Percentiles rank a stretch among this genome's conserved stretches.
phyloP scores from a whole-genome alignment of 2,329 filamentous ascomycete species.

The Colletotrichum siamense region DNA sequence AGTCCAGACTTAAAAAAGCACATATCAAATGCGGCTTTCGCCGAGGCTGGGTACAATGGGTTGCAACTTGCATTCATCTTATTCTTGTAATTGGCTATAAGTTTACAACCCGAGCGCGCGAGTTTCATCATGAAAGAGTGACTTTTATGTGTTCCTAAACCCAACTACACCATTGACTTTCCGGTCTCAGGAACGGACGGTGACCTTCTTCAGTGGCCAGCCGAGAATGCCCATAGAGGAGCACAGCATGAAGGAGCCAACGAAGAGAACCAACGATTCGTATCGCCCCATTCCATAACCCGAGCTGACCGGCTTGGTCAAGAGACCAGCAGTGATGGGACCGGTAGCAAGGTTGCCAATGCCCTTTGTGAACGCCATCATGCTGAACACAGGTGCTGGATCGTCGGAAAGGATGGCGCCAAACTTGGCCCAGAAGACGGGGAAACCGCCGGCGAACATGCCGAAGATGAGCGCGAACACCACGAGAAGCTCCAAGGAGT shows the following conservation, averaged over 20 bases:
- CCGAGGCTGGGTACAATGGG: background rate
- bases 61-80: background rate
- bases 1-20: background rate
- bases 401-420: constrained; percentile 31
- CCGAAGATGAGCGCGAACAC: constrained; percentile 61
- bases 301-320: constrained; percentile 14
- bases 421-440: constrained; percentile 31
- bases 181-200: background rate
- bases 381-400: constrained; percentile 28
- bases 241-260: constrained; percentile 17
- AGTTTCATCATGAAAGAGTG: background rate
- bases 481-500: constrained; percentile 46
- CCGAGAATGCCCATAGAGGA: constrained; percentile 11
- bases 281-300: constrained; percentile 16
- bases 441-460: constrained; percentile 55
- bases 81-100: background rate
- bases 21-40: background rate
- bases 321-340: constrained; percentile 27
- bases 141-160: background rate
- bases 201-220: constrained; percentile 8
- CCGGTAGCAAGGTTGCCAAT: constrained; percentile 32
- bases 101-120: background rate
- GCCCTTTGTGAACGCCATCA: constrained; percentile 34
- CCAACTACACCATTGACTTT: background rate
- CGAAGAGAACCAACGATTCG: constrained; percentile 12